Conservation (phyloP, 2,329 filamentous ascomycete genomes). For the Neonectria punicea region DNA sequence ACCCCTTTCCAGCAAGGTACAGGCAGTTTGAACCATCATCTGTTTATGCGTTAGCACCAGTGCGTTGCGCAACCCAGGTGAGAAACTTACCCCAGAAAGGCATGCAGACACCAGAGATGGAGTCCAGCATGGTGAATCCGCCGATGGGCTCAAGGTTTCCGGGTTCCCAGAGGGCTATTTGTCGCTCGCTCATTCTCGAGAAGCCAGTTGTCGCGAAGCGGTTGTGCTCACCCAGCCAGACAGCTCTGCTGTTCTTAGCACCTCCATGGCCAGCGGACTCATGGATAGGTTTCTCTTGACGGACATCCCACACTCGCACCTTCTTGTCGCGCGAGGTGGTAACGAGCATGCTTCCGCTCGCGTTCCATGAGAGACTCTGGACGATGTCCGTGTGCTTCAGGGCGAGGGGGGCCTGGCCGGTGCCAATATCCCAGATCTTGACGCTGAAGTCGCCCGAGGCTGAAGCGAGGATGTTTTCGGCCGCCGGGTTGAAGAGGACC, state of each 20-base stretch:
- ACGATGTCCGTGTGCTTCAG: slow-evolving; percentile 92
- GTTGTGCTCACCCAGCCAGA: slow-evolving; percentile 98
- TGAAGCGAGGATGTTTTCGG: slow-evolving; percentile 94
- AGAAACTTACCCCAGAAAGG: slow-evolving; percentile 87
- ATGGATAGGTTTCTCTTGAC: slow-evolving; percentile 88
- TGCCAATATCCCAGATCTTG: slow-evolving; percentile 94
- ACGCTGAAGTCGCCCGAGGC: slow-evolving; percentile 94
- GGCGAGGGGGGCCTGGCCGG: slow-evolving; percentile 77
- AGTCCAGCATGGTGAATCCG: slow-evolving; percentile 90
- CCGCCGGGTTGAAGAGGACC: slow-evolving; percentile 96
- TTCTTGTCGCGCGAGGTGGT: slow-evolving; percentile 99
- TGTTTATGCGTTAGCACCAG: slow-evolving; percentile 46
- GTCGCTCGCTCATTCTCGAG: slow-evolving; percentile 97
- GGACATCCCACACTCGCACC: slow-evolving; percentile 95
- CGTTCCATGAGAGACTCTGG: slow-evolving; percentile 96
- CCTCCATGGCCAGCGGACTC: slow-evolving; percentile 88
- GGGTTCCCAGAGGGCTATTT: slow-evolving; percentile 95
- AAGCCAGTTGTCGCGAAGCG: slow-evolving; percentile 96
- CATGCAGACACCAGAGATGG: slow-evolving; percentile 98
- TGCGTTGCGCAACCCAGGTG: not conserved
- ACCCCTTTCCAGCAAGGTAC: slow-evolving; percentile 98
- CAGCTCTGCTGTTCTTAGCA: slow-evolving; percentile 95
- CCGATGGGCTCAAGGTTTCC: slow-evolving; percentile 87
- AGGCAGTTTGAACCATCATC: slow-evolving; percentile 94
- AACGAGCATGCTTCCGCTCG: slow-evolving; percentile 84